Percentiles rank a stretch among this genome's conserved stretches.
phyloP scores from a whole-genome alignment of 345 rosid genomes.

The Limnanthes douglasii region DNA sequence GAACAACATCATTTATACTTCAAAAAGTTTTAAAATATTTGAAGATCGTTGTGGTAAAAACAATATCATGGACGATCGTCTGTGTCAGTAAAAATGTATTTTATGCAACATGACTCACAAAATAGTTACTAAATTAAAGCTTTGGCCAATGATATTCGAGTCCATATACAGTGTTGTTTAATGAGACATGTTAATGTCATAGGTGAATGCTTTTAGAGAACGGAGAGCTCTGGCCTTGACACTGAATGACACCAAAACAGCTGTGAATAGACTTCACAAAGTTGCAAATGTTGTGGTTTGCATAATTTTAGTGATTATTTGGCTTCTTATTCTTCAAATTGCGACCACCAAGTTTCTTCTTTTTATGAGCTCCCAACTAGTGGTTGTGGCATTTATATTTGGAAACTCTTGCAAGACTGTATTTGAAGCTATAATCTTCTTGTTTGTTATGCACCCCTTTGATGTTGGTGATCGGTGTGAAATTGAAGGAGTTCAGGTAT shows the following conservation, averaged over 20 bases:
- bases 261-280: slow-evolving; percentile 69
- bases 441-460: slow-evolving; percentile 75
- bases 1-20: no score
- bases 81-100: no score
- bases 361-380: slow-evolving; percentile 45
- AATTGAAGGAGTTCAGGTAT: slow-evolving; percentile 61
- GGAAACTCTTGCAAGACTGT: slow-evolving; percentile 71
- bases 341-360: slow-evolving; percentile 45
- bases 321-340: slow-evolving; percentile 50
- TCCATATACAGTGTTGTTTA: neutral
- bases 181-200: neutral
- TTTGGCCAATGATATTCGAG: neutral
- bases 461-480: slow-evolving; percentile 82
- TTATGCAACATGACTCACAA: no score
- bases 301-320: slow-evolving; percentile 29
- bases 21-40: no score
- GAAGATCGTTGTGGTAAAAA: no score
- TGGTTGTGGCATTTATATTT: slow-evolving; percentile 67
- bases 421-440: slow-evolving; percentile 70
- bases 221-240: slow-evolving; percentile 65
- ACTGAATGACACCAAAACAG: slow-evolving; percentile 60
- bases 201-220: slow-evolving; percentile 62
- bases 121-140: no score
- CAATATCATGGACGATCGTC: no score
- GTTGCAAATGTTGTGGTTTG: slow-evolving; percentile 45